These are phyloP conservation scores for Trichoderma koningiopsis DNA, from an alignment of 2,329 filamentous ascomycete species.

Conservation along the genomic window DNA sequence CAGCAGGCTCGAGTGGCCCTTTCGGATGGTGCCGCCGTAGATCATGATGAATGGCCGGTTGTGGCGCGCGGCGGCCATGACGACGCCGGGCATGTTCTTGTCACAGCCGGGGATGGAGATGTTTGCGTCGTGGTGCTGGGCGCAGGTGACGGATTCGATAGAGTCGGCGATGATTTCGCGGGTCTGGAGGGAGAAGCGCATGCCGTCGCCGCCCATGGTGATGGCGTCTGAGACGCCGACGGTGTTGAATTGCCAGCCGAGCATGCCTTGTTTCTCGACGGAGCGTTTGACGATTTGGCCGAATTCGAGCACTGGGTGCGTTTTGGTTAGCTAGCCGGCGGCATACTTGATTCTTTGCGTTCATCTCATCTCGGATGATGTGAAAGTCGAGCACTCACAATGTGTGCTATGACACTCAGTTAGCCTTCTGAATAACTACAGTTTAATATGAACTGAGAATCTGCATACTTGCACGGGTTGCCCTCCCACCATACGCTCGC, in stretches of 20 bases:
- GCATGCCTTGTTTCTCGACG: slow-evolving; percentile 79
- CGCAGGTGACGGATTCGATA: slow-evolving; percentile 90
- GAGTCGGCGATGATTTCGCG: slow-evolving; percentile 92
- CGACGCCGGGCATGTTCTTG: slow-evolving; percentile 95
- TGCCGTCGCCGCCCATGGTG: slow-evolving; percentile 93
- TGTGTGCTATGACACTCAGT: slow-evolving; percentile 40
- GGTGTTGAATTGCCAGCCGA: slow-evolving; percentile 94
- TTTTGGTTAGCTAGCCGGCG: not conserved
- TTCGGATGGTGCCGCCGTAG: slow-evolving; percentile 88
- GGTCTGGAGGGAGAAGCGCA: slow-evolving; percentile 90
- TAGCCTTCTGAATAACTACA: not conserved
- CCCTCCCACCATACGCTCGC: slow-evolving; percentile 97
- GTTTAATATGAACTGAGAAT: too few species aligned
- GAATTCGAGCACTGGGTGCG: slow-evolving; percentile 71
- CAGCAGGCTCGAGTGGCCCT: slow-evolving; percentile 78
- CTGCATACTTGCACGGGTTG: slow-evolving; percentile 86
- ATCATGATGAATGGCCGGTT: slow-evolving; percentile 95
- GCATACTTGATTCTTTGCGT: slow-evolving; percentile 1
- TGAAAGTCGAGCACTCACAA: slow-evolving; percentile 39
- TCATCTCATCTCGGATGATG: not conserved
- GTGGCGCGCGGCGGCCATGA: slow-evolving; percentile 88
- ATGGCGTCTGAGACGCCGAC: slow-evolving; percentile 88
- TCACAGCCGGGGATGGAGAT: slow-evolving; percentile 93
- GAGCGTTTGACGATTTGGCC: slow-evolving; percentile 85
- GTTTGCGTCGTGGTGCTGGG: slow-evolving; percentile 89